These are phyloP conservation scores for Amniculicola lignicola DNA, from an alignment of 495 filamentous ascomycete genomes.

Conservation along the genomic window DNA sequence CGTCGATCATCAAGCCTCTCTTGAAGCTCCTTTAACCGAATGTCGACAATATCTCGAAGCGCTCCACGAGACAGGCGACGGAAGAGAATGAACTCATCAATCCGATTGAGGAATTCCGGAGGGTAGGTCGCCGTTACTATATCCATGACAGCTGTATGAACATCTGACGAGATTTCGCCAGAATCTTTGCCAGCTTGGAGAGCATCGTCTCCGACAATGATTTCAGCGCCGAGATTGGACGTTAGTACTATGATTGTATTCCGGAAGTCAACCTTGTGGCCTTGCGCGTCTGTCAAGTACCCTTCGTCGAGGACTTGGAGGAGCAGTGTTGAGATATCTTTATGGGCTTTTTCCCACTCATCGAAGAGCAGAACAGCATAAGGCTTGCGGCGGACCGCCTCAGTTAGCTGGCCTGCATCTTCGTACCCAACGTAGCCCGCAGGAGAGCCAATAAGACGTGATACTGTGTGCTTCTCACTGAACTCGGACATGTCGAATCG, in stretches of 20 bases:
- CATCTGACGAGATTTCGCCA: conserved; percentile 60
- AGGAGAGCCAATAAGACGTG: conserved; percentile 84
- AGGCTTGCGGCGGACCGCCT: conserved; percentile 90
- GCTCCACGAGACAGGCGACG: conserved; percentile 73
- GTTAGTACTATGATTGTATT: conserved; percentile 96
- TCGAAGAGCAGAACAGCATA: conserved; percentile 95
- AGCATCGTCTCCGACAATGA: conserved; percentile 60
- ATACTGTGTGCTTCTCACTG: conserved; percentile 95
- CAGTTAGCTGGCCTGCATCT: conserved; percentile 92
- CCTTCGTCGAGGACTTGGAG: conserved; percentile 96
- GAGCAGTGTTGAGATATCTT: conserved; percentile 89
- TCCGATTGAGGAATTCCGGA: conserved; percentile 93
- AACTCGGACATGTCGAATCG: conserved; percentile 98
- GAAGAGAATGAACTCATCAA: conserved; percentile 97
- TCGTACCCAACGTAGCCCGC: conserved; percentile 97
- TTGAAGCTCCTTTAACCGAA: conserved; percentile 82
- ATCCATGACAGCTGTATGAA: conserved; percentile 80
- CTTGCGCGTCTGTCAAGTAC: conserved; percentile 91
- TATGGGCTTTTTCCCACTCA: conserved; percentile 96
- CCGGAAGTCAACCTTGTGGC: conserved; percentile 92
- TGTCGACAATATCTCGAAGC: conserved; percentile 89
- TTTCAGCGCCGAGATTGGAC: conserved; percentile 82
- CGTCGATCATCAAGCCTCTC: conserved; percentile 78
- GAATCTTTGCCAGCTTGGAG: conserved; percentile 50
- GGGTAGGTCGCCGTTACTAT: conserved; percentile 75